A percentile compares a stretch with the other conserved stretches of the same genome.
These are phyloP conservation scores for Endocarpon pusillum DNA, from an alignment of 495 filamentous ascomycete species.

Conservation along the genomic window DNA sequence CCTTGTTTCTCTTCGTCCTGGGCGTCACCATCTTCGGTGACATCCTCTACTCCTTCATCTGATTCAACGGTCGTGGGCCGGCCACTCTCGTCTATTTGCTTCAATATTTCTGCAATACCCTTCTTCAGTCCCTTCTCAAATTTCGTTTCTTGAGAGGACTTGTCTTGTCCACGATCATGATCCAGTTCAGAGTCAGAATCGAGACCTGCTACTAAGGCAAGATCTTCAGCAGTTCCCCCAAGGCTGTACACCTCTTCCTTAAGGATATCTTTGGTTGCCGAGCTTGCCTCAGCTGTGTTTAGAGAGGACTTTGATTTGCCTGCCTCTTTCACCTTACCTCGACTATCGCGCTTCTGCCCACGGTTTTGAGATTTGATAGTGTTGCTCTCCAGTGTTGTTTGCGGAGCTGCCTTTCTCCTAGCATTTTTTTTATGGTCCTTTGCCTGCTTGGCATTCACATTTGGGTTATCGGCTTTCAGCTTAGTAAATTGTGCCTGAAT, in stretches of 20 bases:
- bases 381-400: slow-evolving; percentile 9
- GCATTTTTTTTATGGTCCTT: slow-evolving; percentile 22
- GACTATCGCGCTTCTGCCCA: slow-evolving; percentile 31
- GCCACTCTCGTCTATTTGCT: slow-evolving; percentile 26
- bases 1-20: slow-evolving; percentile 10
- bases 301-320: slow-evolving; percentile 12
- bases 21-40: slow-evolving; percentile 19
- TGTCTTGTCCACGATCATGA: slow-evolving; percentile 17
- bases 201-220: slow-evolving; percentile 43
- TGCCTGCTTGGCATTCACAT: slow-evolving; percentile 24
- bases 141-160: slow-evolving; percentile 6
- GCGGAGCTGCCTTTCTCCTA: slow-evolving; percentile 13
- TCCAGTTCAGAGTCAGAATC: slow-evolving; percentile 46
- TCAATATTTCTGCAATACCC: slow-evolving; percentile 19
- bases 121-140: slow-evolving; percentile 14
- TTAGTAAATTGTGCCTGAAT: slow-evolving; percentile 46
- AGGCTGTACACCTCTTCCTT: slow-evolving; percentile 59
- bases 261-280: slow-evolving; percentile 23
- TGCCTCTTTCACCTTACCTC: slow-evolving; percentile 32
- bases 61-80: slow-evolving; percentile 28
- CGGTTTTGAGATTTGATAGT: slow-evolving; percentile 17
- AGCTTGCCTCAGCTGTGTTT: slow-evolving; percentile 7
- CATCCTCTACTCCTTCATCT: slow-evolving; percentile 16
- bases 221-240: slow-evolving; percentile 61
- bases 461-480: slow-evolving; percentile 27